Percentiles rank a stretch among this genome's conserved stretches.
These are phyloP conservation scores for Trichoderma hamatum DNA, from an alignment of 2,329 filamentous ascomycete species.

Conservation along the genomic window DNA sequence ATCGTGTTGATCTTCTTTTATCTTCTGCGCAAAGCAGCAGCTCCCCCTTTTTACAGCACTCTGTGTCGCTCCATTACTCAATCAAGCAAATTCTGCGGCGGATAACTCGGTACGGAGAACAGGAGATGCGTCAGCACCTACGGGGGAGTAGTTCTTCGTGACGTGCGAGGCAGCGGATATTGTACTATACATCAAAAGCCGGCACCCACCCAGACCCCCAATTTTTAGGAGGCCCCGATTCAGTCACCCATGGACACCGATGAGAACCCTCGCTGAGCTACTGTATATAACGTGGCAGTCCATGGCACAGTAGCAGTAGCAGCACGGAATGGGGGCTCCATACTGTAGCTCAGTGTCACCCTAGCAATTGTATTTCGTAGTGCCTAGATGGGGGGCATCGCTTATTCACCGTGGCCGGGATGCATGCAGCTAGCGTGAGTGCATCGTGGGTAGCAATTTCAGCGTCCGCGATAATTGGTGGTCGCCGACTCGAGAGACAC, in stretches of 20 bases:
- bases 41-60: not conserved
- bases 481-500: not conserved
- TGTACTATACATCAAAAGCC: not conserved
- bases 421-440: slow-evolving; percentile 21
- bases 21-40: not conserved
- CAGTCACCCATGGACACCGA: not conserved
- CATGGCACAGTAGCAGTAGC: too few species aligned
- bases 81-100: not conserved
- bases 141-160: not conserved
- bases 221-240: not conserved
- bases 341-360: not conserved
- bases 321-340: slow-evolving; percentile 9
- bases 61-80: not conserved
- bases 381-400: slow-evolving; percentile 17
- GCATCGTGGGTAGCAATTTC: slow-evolving; percentile 22
- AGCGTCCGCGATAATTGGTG: not conserved
- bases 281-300: slow-evolving; percentile 4
- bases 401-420: not conserved
- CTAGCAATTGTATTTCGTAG: not conserved
- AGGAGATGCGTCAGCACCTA: too few species aligned
- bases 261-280: not conserved
- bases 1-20: not conserved
- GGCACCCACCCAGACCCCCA: not conserved
- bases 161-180: not conserved
- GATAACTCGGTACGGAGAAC: not conserved